Conservation (phyloP, 2,329 filamentous ascomycete species). For the Cladosporium sp. region DNA sequence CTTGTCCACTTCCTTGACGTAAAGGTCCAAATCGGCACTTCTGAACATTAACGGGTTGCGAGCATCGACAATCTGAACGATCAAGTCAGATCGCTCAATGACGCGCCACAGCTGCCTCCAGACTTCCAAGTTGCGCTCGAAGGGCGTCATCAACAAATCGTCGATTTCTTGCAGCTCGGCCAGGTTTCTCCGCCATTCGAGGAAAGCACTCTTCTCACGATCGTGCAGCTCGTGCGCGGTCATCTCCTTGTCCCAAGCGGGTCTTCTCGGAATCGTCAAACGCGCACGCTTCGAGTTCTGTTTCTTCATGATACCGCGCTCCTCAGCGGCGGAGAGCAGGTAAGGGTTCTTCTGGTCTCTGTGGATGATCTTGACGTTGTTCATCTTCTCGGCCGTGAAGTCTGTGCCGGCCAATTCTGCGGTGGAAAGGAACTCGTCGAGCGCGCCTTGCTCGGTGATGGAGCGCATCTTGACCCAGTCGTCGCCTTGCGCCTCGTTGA, state of each 20-base stretch:
- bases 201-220: conserved; percentile 72
- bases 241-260: conserved; percentile 81
- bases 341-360: conserved; percentile 95
- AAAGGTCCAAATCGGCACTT: conserved; percentile 86
- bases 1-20: conserved; percentile 87
- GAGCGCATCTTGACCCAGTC: conserved; percentile 99
- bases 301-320: conserved; percentile 72
- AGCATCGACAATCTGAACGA: conserved; percentile 98
- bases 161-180: conserved; percentile 92
- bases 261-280: conserved; percentile 84
- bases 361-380: conserved; percentile 98
- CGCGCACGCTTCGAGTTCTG: conserved; percentile 75
- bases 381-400: conserved; percentile 98
- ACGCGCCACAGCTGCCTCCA: conserved; percentile 98
- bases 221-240: conserved; percentile 77
- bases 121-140: conserved; percentile 94
- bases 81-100: conserved; percentile 89
- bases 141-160: conserved; percentile 94
- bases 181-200: conserved; percentile 84
- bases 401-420: conserved; percentile 97
- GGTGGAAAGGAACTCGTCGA: conserved; percentile 94
- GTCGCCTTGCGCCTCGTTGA: conserved; percentile 84
- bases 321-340: conserved; percentile 78
- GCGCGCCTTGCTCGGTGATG: conserved; percentile 91
- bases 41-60: conserved; percentile 94